Evolutionary conservation across 2,329 filamentous ascomycete species (phyloP), one percentile per base, ranked within the genome.

Genomic region (Diplodia scrobiculata): DNA sequence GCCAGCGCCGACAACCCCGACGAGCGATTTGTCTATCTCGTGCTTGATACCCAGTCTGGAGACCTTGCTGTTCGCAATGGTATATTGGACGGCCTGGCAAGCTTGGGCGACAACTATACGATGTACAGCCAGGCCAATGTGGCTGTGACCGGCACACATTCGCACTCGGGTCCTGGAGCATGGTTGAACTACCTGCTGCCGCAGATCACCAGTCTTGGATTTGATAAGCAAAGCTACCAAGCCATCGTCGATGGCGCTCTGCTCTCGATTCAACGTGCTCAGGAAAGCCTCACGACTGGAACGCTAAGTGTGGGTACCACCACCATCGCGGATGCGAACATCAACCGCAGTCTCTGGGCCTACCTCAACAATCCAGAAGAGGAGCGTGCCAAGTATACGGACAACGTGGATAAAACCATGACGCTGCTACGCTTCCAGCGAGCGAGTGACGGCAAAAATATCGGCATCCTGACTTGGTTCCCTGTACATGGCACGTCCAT

Each of bases 141-240:
- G 41, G 94, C 94, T 38, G 85, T 98, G 25, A 96, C 92, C 0
- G 94, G 93, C 64, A 98, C 94, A 0, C 94, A 98, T 77, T 95
- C 91, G 29, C 94, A 98, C 79, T 89, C 92, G 27, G 94, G 93
- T 0, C 93, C 94, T 0, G 94, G 91, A 1, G 94, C 90, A 5
- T 98, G 92, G 92, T 83, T 96, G 75, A 98, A 98, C 78, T 98
- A 97, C 74, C 84, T 98, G 10, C 83, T 97, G 5, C 94, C 93
- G 7, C 93, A 97, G 74, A 90, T 98, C 69, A 95, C 94, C 0
- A 93, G 88, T 73, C 84, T 90, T 67, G 94, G 94, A 0, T 97
- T 97, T 72, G 85, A 92, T 77, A 87, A 88, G 72, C 91, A 96
- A 76, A 96, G 91, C 72, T 96, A 96, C 73, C 84, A 89, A 69